Conservation (phyloP, 352 stramenopile genomes). For the Phytophthora brassicae region DNA sequence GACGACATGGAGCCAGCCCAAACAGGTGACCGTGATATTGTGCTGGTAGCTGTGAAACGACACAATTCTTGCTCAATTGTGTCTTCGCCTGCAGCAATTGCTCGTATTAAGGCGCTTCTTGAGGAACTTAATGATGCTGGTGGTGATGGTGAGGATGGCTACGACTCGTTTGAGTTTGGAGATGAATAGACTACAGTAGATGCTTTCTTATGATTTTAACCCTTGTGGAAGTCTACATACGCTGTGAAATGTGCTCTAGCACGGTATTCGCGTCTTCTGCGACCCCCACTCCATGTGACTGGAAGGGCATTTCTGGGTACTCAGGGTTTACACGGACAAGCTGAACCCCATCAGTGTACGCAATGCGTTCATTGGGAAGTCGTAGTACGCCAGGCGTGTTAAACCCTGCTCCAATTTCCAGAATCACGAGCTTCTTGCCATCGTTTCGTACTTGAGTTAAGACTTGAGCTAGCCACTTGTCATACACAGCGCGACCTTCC, state of each 20-base stretch:
- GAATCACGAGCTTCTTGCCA: conserved; percentile 63
- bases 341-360: conserved; percentile 38
- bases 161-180: conserved; percentile 81
- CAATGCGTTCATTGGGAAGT: conserved; percentile 56
- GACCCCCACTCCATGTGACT: conserved; percentile 51
- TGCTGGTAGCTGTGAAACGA: conserved; percentile 58
- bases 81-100: conserved; percentile 58
- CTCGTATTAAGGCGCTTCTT: conserved; percentile 69
- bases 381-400: conserved; percentile 69
- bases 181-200: conserved; percentile 45
- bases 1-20: conserved; percentile 84
- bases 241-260: conserved; percentile 40
- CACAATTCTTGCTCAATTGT: conserved; percentile 81
- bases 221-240: neutral
- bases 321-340: conserved; percentile 64
- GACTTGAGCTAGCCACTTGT: conserved; percentile 39
- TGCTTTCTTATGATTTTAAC: conserved; percentile 13
- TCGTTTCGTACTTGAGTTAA: conserved; percentile 34
- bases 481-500: conserved; percentile 36
- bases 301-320: conserved; percentile 54
- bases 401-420: conserved; percentile 71
- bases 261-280: conserved; percentile 45
- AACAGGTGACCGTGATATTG: conserved; percentile 70
- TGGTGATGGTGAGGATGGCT: conserved; percentile 63
- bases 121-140: conserved; percentile 62